These are phyloP conservation scores for Scenedesmus sp. DNA, from an alignment of 163 green algal species.

Conservation along the genomic window DNA sequence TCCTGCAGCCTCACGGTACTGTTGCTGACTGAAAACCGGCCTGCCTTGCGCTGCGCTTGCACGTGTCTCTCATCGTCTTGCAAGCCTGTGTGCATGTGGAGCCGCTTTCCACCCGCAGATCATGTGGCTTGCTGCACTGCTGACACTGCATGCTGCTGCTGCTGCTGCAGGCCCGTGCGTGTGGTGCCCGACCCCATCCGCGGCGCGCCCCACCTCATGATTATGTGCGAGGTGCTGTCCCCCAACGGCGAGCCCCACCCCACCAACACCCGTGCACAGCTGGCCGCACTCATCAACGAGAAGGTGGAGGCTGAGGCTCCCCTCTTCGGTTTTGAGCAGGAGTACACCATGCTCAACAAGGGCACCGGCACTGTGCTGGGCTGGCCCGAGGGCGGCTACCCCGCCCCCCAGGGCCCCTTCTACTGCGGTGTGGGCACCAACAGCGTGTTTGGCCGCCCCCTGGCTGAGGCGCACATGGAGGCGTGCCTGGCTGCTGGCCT, in stretches of 20 bases:
- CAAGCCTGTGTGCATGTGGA: no score
- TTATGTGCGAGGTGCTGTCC: slow-evolving; percentile 89
- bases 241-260: slow-evolving; percentile 78
- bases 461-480: slow-evolving; percentile 85
- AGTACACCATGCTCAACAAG: slow-evolving; percentile 91
- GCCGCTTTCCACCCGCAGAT: no score
- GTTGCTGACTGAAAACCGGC: background rate
- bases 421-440: slow-evolving; percentile 90
- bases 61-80: no score
- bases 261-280: slow-evolving; percentile 86
- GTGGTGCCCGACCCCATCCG: slow-evolving; percentile 90
- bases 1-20: background rate
- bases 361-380: slow-evolving; percentile 68
- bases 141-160: background rate
- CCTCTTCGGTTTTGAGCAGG: slow-evolving; percentile 91
- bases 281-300: slow-evolving; percentile 78
- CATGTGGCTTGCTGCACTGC: background rate
- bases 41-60: background rate
- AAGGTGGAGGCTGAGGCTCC: slow-evolving; percentile 73
- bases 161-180: slow-evolving; percentile 74
- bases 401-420: slow-evolving; percentile 86
- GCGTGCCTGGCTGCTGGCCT: slow-evolving; percentile 89
- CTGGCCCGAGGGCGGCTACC: slow-evolving; percentile 85
- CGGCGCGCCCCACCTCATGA: slow-evolving; percentile 86
- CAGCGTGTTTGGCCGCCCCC: slow-evolving; percentile 84